Percentiles rank a stretch among this genome's conserved stretches.
These are phyloP conservation scores for Clonostachys sp. DNA, from an alignment of 2,329 filamentous ascomycete species.

Conservation along the genomic window DNA sequence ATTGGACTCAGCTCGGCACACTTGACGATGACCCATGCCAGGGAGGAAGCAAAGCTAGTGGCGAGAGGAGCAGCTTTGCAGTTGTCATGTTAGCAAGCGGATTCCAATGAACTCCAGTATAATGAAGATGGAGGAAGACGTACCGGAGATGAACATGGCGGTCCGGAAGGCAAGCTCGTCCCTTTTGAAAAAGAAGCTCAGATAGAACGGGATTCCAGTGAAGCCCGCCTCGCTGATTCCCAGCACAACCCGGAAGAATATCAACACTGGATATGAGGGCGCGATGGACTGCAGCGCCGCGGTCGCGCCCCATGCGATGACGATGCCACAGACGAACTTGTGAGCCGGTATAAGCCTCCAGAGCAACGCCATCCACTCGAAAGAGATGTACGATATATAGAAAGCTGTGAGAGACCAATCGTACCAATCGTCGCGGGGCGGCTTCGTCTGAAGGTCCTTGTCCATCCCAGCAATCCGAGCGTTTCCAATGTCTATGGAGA, in stretches of 20 bases:
- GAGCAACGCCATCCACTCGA: slow-evolving; percentile 62
- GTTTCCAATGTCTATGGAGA: slow-evolving; percentile 52
- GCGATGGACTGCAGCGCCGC: slow-evolving; percentile 69
- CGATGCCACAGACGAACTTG: slow-evolving; percentile 54
- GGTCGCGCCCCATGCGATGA: slow-evolving; percentile 73
- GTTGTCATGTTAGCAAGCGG: not conserved
- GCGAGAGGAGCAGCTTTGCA: slow-evolving; percentile 67
- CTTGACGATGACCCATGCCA: slow-evolving; percentile 76
- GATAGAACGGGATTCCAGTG: slow-evolving; percentile 57
- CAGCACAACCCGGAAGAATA: slow-evolving; percentile 50
- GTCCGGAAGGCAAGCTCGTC: slow-evolving; percentile 80
- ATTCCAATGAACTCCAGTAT: not conserved
- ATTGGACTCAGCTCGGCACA: slow-evolving; percentile 62
- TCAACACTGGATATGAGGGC: slow-evolving; percentile 57
- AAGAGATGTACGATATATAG: slow-evolving; percentile 58
- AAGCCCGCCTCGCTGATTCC: slow-evolving; percentile 64
- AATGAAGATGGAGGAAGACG: slow-evolving; percentile 7
- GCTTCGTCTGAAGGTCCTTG: slow-evolving; percentile 48
- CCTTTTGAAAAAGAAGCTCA: slow-evolving; percentile 60
- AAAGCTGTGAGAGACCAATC: slow-evolving; percentile 58
- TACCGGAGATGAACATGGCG: slow-evolving; percentile 77
- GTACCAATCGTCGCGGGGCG: slow-evolving; percentile 43
- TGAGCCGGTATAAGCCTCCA: slow-evolving; percentile 58
- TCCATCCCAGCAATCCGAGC: slow-evolving; percentile 62
- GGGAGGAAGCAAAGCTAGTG: slow-evolving; percentile 70